These are phyloP conservation scores for Rhizopogon sp. DNA, from an alignment of 768 basidiomycete genomes.

Conservation along the genomic window DNA sequence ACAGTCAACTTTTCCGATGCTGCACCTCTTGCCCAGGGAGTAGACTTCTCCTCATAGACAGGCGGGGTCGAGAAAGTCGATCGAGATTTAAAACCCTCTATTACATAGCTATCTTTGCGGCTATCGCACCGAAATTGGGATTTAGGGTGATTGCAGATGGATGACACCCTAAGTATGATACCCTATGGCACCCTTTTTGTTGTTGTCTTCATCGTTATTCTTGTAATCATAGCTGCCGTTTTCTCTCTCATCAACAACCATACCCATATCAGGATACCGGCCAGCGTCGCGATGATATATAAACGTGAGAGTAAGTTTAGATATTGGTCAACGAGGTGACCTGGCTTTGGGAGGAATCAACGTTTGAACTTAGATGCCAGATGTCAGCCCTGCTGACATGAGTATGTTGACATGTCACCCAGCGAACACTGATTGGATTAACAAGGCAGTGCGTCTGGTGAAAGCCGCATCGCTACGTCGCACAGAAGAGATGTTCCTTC, in stretches of 20 bases:
- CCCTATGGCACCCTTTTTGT: constrained; percentile 5
- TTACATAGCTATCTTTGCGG: neutral
- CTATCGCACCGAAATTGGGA: constrained; percentile 2
- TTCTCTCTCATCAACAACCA: constrained; percentile 6
- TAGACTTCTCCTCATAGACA: constrained; percentile 60
- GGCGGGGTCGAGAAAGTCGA: neutral
- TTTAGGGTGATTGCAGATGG: constrained; percentile 6
- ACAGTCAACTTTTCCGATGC: constrained; percentile 91
- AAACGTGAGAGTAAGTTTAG: constrained; percentile 23
- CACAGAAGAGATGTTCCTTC: constrained; percentile 20
- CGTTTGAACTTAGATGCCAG: constrained; percentile 10
- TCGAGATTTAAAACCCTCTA: neutral
- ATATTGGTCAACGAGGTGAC: constrained; percentile 10
- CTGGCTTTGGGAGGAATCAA: neutral
- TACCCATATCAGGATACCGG: constrained; percentile 18
- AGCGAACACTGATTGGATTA: constrained; percentile 19
- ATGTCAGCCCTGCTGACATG: constrained; percentile 29
- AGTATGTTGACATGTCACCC: constrained; percentile 32
- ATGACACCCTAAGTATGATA: constrained; percentile 7
- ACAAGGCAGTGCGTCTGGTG: constrained; percentile 25
- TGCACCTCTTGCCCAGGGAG: constrained; percentile 90
- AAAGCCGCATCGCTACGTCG: constrained; percentile 32
- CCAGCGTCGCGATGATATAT: constrained; percentile 31
- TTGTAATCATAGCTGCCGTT: constrained; percentile 10
- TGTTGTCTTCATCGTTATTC: neutral